Evolutionary conservation across 1,139 yeast genomes (phyloP), one percentile per base, ranked within the genome.

Genomic region (Saccharomyces hybrid): DNA sequence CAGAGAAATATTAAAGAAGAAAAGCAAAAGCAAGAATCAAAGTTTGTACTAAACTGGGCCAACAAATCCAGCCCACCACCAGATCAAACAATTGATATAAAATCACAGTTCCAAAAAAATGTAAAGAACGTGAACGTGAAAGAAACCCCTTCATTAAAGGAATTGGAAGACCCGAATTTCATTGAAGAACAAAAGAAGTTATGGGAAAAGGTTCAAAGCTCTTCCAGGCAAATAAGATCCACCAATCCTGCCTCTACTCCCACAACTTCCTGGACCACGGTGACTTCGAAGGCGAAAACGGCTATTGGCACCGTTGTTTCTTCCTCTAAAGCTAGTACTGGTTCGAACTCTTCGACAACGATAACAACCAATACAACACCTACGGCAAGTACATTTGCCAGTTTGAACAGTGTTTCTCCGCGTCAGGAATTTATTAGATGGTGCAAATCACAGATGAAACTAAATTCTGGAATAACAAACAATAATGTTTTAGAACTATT

Each of bases 401-500:
- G 70, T 3, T 66, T 66, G 57, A 62, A 65, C 8, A 64, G 69
- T 67, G 65, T 64, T 26, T 71, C 75, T 8, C 66, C 71, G 16
- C 74, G 77, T 64, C 82, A 86, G 66, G 96, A 88, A 58, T 89
- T 91, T 62, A 70, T 90, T 56, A 76, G 79, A 46, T 93, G 98
- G 98, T 89, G 96, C 61, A 82, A 93, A 65, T 68, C 82, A 8
- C 81, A 88, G 59, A 80, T 93, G 78, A 78, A 79, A 57, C 75
- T 93, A 65, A 86, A 88, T 66, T 80, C 85, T 6, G 84, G 89
- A 19, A 91, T 90, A 47, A 80, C 86, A 29, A 77, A 77, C 51
- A 86, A 84, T 60, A 97, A 88, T 66, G 82, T 93, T 52, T 75
- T 93, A 55, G 85, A 87, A 57, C 84, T 93, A 70, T 78, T 93